Conservation (phyloP, 768 basidiomycete species). For the Floccularia luteovirens region DNA sequence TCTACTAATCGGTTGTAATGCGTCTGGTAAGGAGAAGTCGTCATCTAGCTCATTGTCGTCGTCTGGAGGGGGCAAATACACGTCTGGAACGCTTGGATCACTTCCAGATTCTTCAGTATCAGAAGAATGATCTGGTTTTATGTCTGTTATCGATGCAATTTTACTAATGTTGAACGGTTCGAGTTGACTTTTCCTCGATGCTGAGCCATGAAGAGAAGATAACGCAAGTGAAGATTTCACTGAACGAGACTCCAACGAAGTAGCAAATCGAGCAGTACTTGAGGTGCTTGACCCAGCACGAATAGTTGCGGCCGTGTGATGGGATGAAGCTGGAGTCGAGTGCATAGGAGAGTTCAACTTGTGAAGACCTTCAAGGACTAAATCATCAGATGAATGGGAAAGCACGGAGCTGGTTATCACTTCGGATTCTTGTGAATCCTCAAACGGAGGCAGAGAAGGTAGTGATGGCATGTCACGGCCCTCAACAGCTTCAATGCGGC, state of each 20-base stretch:
- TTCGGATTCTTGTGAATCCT: slow-evolving; percentile 46
- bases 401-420: slow-evolving; percentile 15
- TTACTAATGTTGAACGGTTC: slow-evolving; percentile 56
- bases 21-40: slow-evolving; percentile 44
- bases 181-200: slow-evolving; percentile 21
- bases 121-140: slow-evolving; percentile 25
- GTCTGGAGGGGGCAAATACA: slow-evolving; percentile 42
- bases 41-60: slow-evolving; percentile 30
- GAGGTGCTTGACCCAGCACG: slow-evolving; percentile 35
- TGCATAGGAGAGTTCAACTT: slow-evolving; percentile 40
- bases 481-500: slow-evolving; percentile 73
- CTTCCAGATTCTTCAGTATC: slow-evolving; percentile 32
- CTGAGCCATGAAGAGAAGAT: slow-evolving; percentile 20
- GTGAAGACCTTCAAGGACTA: slow-evolving; percentile 28
- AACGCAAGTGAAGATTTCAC: slow-evolving; percentile 36
- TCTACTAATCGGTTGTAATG: slow-evolving; percentile 47
- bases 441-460: slow-evolving; percentile 67
- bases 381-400: slow-evolving; percentile 24
- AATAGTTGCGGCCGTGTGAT: slow-evolving; percentile 37
- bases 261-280: slow-evolving; percentile 42
- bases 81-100: slow-evolving; percentile 45
- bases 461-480: slow-evolving; percentile 75
- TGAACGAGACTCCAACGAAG: slow-evolving; percentile 43
- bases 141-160: slow-evolving; percentile 45
- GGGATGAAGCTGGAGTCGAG: slow-evolving; percentile 54